Base-by-base conservation (phyloP, 345 rosid species). In the Sonneratia caseolaris region DNA sequence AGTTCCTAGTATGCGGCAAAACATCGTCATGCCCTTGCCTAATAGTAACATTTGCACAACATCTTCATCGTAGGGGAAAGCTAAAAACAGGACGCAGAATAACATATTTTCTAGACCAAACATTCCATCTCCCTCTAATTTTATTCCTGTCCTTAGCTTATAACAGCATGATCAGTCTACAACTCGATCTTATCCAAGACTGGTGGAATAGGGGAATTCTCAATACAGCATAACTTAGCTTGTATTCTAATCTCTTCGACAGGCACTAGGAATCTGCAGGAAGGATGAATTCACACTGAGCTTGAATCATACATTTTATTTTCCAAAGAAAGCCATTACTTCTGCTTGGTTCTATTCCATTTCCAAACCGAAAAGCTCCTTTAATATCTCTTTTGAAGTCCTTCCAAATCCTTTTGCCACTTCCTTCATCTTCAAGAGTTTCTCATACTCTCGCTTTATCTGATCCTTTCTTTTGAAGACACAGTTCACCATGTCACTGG, bases 341-440 rank as follows among this genome's bases (percentile, higher is more conserved):
- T 7, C 69, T n/a, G 47, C 70, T 19, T 36, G 0, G 16, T 15
- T 66, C 16, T 37, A 37, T n/a, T 83, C 81, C 51, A 81, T 53
- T 37, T 78, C 86, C 69, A 86, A 56, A 76, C 83, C 81, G 71
- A 84, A 91, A 68, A 76, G 82, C 68, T 86, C 89, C 82, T 73
- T 84, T 45, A 86, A 84, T 49, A 83, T 78, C 64, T 70, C 72
- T 76, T 80, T 87, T 8, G 89, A 72, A 35, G 87, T 86, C 80
- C 81, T 84, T 43, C 93, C 97, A 65, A 94, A 89, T 67, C 95
- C 98, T 4, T 77, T 87, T 71, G 87, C 83, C 51, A 90, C 91
- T 78, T 79, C 79, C 84, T 83, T 80, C 98, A 91, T 94, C 71
- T 87, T 84, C 77, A 78, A 79, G 68, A 88, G 85, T 78, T 83